Percentiles rank a stretch among this genome's conserved stretches.
Conservation (phyloP, 345 rosid genomes). For the Crucihimalaya himalaica region DNA sequence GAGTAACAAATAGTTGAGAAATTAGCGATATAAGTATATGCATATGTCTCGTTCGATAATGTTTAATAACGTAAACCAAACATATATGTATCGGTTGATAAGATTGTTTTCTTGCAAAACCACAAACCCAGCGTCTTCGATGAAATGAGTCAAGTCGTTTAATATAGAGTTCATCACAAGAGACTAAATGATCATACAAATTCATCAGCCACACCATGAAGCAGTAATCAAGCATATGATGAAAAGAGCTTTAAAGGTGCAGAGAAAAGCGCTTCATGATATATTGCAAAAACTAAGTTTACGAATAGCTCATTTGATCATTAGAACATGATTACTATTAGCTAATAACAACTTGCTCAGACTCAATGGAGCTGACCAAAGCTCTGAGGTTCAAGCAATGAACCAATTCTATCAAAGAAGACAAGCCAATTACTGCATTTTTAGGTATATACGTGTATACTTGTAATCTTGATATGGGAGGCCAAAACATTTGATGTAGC, state of each 20-base stretch:
- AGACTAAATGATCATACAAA: background rate
- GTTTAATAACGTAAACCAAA: background rate
- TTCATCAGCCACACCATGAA: background rate
- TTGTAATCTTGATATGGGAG: background rate
- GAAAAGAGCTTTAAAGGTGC: background rate
- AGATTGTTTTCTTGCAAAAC: background rate
- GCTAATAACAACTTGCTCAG: background rate
- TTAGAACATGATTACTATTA: background rate
- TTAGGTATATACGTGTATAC: background rate
- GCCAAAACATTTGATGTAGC: background rate
- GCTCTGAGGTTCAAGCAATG: background rate
- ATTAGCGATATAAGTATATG: background rate
- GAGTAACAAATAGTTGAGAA: background rate
- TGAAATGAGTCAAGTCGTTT: background rate
- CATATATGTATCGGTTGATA: background rate
- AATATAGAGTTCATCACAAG: background rate
- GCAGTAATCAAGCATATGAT: too few species aligned
- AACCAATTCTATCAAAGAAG: background rate
- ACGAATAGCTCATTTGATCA: background rate
- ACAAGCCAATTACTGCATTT: background rate
- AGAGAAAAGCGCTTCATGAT: background rate
- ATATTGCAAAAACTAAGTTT: background rate
- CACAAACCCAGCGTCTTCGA: background rate
- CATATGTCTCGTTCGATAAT: background rate
- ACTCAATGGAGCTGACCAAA: background rate